Percentiles rank a stretch among this genome's conserved stretches.
Evolutionary conservation across 345 rosid species (phyloP).

Genomic region (Brassica carinata): DNA sequence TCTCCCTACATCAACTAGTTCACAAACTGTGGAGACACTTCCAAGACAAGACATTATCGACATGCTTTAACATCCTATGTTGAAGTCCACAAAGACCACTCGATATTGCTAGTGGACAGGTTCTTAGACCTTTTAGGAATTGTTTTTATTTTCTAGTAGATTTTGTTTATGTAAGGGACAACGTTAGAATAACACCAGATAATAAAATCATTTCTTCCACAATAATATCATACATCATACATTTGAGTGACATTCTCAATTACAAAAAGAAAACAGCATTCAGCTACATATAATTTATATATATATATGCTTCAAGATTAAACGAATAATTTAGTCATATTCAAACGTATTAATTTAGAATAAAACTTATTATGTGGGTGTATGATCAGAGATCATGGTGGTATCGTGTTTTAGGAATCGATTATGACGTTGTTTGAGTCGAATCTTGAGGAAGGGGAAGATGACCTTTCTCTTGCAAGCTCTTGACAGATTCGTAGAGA

Average conservation of each 20-base stretch:
- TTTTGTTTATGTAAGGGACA: background rate
- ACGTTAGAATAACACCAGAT: background rate
- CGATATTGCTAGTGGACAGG: background rate
- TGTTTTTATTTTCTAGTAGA: background rate
- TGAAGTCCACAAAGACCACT: background rate
- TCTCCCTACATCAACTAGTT: constrained; percentile 56
- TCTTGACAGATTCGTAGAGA: constrained; percentile 85
- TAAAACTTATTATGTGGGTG: background rate
- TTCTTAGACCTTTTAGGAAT: background rate
- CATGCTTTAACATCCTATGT: constrained; percentile 58
- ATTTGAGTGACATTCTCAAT: background rate
- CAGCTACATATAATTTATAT: constrained; percentile 24
- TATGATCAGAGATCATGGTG: constrained; percentile 11
- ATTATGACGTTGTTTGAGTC: constrained; percentile 24
- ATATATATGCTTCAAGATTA: constrained; percentile 17
- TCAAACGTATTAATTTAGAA: constrained; percentile 21
- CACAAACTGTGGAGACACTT: constrained; percentile 41
- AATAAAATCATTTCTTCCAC: constrained; percentile 20
- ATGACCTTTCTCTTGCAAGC: constrained; percentile 87
- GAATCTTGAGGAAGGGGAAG: constrained; percentile 62
- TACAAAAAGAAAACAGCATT: constrained; percentile 12
- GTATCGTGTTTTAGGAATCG: constrained; percentile 22
- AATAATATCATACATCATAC: constrained; percentile 9
- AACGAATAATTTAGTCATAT: constrained; percentile 24
- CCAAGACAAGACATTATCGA: constrained; percentile 78